Evolutionary conservation across 1,284 basidiomycete genomes (phyloP), one percentile per base, ranked within the genome.

Genomic region (Neolentinus lepideus): DNA sequence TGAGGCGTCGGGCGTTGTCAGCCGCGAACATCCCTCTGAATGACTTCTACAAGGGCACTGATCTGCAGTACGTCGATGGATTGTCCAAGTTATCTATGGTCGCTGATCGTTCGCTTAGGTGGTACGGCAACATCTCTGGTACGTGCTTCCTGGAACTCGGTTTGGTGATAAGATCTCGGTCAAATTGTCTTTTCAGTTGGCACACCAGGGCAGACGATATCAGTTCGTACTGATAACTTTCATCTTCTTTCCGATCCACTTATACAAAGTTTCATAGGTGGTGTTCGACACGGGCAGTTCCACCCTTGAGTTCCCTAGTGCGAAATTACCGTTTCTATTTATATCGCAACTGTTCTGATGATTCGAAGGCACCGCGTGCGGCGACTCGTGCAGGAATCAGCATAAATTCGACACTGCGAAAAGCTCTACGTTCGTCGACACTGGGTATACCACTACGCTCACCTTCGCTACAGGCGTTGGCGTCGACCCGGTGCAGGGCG

Each of bases 401-500:
- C 63, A 70, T 58, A 67, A 76, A 58, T 82, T 82, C 60, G 69
- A 81, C 62, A 61, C 74, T 0, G 66, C 69, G 0, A 71, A 72
- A 61, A 80, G 78, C 58, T 75, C 75, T 8, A 81, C 80, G 0
- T 83, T 77, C 58, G 67, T 75, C 19, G 73, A 76, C 60, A 70
- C 69, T 6, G 71, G 72, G 43, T 64, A 66, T 21, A 71, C 68
- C 1, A 66, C 60, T 43, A 71, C 69, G 19, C 75, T 80, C 54
- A 74, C 71, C 10, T 82, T 84, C 62, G 69, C 70, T 11, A 82
- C 80, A 1, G 80, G 80, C 19, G 78, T 79, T 38, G 78, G 79
- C 26, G 79, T 83, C 3, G 77, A 80, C 60, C 80, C 81, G 9
- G 78, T 81, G 9, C 67, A 79, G 14, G 70, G 73, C 29, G 69